Evolutionary conservation across 306 rosid species (phyloP), one percentile per base, ranked within the genome.

Genomic region (Mucuna pruriens): DNA sequence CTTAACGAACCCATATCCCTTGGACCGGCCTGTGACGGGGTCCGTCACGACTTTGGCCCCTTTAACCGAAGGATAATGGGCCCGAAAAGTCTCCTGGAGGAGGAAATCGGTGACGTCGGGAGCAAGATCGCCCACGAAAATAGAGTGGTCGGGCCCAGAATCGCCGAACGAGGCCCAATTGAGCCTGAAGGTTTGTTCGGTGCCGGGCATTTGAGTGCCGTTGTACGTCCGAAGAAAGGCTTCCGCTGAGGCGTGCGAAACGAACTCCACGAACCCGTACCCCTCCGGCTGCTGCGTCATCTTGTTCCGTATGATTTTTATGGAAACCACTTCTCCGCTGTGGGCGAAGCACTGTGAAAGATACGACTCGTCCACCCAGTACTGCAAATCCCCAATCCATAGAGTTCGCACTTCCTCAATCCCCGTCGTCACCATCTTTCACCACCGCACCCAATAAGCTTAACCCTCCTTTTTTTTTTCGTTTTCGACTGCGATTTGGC

Each of bases 121-220:
- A 4, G 98, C 97, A 40, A 94, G 88, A 82, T 94, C 97, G 55
- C 98, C 97, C 9, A 94, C 96, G 71, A 94, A 94, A 73, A 94
- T 92, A 29, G 98, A 90, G 82, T 94, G 98, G 73, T 94, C 98
- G 39, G 96, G 98, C 12, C 90, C 95, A 17, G 96, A 79, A 29
- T 92, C 97, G 23, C 96, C 97, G 80, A 90, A 94, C 51, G 97
- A 94, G 15, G 98, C 98, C 98, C 98, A 94, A 74, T 92, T 94
- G 69, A 92, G 85, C 65, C 98, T 74, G 88, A 90, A 94, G 38
- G 90, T 91, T 75, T 67, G 97, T 33, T 94, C 98, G 0, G 94
- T 94, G 55, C 97, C 97, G 31, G 98, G 98, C 98, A 94, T 94
- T 69, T 84, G 94, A 0, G 89, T 74, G 36, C 97, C 98, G 80